Evolutionary conservation across 2,329 filamentous ascomycete species (phyloP), one percentile per base, ranked within the genome.

Genomic region (Pestalotiopsis sp.): DNA sequence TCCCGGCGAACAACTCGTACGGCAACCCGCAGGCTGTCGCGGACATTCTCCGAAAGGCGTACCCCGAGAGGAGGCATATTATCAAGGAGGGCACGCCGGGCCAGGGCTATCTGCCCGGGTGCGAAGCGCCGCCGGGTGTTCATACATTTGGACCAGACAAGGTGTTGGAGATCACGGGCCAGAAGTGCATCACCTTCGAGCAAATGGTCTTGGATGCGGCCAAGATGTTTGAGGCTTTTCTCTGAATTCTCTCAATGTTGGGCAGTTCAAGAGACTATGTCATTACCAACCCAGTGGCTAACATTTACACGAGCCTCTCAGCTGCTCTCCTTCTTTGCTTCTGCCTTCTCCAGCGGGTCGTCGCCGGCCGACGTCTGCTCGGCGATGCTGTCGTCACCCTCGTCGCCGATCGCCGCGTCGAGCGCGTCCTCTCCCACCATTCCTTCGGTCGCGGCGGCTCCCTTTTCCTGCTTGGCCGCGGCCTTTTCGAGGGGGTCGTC

Each of bases 401-500:
- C 56, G 36, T 67, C 65, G 27, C 65, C 65, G 13, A 67, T 67
- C 17, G 65, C 65, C 7, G 52, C 65, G 58, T 67, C 65, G 20
- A 67, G 36, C 9, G 52, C 27, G 49, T 67, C 65, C n/a, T 67
- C 65, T 13, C 65, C 65, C 9, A 67, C 52, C 11, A 67, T 60
- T 23, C 65, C 65, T 5, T 61, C 57, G 20, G 65, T 31, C 5
- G 65, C 65, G 3, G 65, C 52, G 2, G 65, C n/a, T 4, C 65
- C 65, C 4, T 41, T 67, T 60, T 67, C 65, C 13, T 67, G 9
- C 11, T 60, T 60, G 2, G 65, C 65, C 31, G 4, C 65, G n/a
- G 65, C 52, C 65, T 67, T 67, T 36, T 67, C 65, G 31, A 67
- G 52, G 9, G 52, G 36, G n/a, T 67, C 65, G 45, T 67, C 38